These are phyloP conservation scores for Rhizoclosmatium sp. DNA, from an alignment of 192 early-diverging fungal genomes.

Conservation along the genomic window DNA sequence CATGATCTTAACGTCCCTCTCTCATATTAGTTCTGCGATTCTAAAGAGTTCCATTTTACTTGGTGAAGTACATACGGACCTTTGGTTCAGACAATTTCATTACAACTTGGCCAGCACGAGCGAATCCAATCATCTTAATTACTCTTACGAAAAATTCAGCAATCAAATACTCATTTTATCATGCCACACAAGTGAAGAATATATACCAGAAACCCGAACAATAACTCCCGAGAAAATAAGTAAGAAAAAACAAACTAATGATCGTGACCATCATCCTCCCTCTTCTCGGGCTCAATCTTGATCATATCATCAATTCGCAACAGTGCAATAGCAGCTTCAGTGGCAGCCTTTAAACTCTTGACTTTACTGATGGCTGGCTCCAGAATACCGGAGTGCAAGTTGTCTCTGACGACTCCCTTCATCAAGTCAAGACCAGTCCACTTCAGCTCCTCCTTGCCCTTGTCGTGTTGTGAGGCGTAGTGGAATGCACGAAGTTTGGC, in stretches of 20 bases:
- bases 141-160: too few relatives aligned
- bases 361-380: conserved; percentile 99
- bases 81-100: too few relatives aligned
- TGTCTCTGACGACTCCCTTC: conserved; percentile 92
- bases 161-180: too few relatives aligned
- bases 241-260: conserved; percentile 6
- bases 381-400: conserved; percentile 91
- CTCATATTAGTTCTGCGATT: too few relatives aligned
- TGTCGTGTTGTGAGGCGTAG: conserved; percentile 87
- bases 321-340: conserved; percentile 97
- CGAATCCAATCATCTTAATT: too few relatives aligned
- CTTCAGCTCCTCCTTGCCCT: conserved; percentile 79
- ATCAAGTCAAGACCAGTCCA: conserved; percentile 92
- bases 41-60: too few relatives aligned
- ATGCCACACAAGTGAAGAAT: too few relatives aligned
- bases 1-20: too few relatives aligned
- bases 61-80: too few relatives aligned
- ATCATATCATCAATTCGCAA: conserved; percentile 90
- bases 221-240: neutral
- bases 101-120: too few relatives aligned
- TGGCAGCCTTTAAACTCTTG: conserved; percentile 96
- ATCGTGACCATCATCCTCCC: conserved; percentile 51
- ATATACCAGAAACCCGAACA: too few relatives aligned
- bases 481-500: conserved; percentile 97
- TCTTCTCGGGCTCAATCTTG: conserved; percentile 60